Evolutionary conservation across 2,329 filamentous ascomycete genomes (phyloP).

Genomic region (Claviceps sp.): DNA sequence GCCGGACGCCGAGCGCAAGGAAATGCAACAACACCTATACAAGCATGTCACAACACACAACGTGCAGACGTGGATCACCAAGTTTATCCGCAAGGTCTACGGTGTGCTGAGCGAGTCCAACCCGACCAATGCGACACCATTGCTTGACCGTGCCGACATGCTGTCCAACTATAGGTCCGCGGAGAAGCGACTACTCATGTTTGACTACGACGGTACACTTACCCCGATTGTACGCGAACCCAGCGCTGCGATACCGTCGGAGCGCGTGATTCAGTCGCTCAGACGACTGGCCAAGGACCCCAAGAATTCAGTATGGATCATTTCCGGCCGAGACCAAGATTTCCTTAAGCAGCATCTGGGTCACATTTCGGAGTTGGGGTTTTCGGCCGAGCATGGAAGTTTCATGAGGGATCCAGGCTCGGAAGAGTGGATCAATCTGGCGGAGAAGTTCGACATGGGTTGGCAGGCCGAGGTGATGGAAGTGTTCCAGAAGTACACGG

Average conservation of each 20-base stretch:
- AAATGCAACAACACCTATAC: constrained; percentile 65
- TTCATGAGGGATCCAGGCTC: constrained; percentile 75
- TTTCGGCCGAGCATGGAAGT: constrained; percentile 92
- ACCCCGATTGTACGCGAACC: constrained; percentile 93
- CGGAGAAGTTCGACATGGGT: constrained; percentile 75
- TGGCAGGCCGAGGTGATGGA: constrained; percentile 82
- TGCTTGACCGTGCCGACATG: constrained; percentile 62
- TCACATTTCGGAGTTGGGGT: constrained; percentile 78
- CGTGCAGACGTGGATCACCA: constrained; percentile 73
- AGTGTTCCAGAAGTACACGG: constrained; percentile 78
- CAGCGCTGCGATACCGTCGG: constrained; percentile 74
- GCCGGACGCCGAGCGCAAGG: constrained; percentile 48
- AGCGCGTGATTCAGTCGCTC: constrained; percentile 66
- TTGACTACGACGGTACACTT: constrained; percentile 95
- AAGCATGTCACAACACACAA: constrained; percentile 75
- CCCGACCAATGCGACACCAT: constrained; percentile 63
- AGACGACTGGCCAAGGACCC: constrained; percentile 68
- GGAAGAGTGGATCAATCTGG: constrained; percentile 76
- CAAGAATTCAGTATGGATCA: constrained; percentile 91
- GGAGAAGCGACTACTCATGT: constrained; percentile 83
- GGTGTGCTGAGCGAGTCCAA: constrained; percentile 68
- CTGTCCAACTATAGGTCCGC: constrained; percentile 62
- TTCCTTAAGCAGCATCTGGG: constrained; percentile 87
- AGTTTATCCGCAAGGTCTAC: constrained; percentile 65
- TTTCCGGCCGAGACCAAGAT: constrained; percentile 83